phyloP scores from a whole-genome alignment of 2,329 filamentous ascomycete species.

The Alternaria panax region DNA sequence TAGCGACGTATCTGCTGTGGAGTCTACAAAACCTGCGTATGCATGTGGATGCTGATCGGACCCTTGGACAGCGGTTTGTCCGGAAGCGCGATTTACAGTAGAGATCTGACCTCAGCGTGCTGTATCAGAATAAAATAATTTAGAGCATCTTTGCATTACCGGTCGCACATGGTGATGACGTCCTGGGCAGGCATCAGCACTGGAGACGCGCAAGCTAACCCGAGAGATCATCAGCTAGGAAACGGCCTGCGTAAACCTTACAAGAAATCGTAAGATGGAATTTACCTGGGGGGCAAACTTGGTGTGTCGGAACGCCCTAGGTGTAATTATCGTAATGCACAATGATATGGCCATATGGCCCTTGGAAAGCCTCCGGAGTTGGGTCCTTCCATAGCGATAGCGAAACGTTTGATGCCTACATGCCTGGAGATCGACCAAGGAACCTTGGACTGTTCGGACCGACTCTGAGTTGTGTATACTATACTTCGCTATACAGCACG shows the following conservation, averaged over 20 bases:
- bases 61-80: slow-evolving; percentile 5
- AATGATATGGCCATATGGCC: slow-evolving; percentile 23
- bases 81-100: slow-evolving; percentile 17
- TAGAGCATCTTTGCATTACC: slow-evolving; percentile 34
- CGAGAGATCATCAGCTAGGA: slow-evolving; percentile 10
- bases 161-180: slow-evolving; percentile 26
- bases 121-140: slow-evolving; percentile 29
- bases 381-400: slow-evolving; percentile 26
- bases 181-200: slow-evolving; percentile 10
- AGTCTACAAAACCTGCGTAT: slow-evolving; percentile 1
- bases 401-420: slow-evolving; percentile 28
- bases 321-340: slow-evolving; percentile 10
- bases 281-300: slow-evolving; percentile 4
- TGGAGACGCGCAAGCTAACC: slow-evolving; percentile 16
- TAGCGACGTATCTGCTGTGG: slow-evolving; percentile 8
- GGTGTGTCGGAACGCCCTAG: slow-evolving; percentile 12
- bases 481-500: slow-evolving; percentile 12
- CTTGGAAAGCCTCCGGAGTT: slow-evolving; percentile 29
- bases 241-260: slow-evolving; percentile 7
- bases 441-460: slow-evolving; percentile 10
- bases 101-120: slow-evolving; percentile 29
- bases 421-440: background rate
- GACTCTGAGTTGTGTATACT: slow-evolving; percentile 30
- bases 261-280: background rate
- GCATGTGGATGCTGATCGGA: background rate